Conservation (phyloP, 2,329 filamentous ascomycete species). For the Apiospora pterosperma region DNA sequence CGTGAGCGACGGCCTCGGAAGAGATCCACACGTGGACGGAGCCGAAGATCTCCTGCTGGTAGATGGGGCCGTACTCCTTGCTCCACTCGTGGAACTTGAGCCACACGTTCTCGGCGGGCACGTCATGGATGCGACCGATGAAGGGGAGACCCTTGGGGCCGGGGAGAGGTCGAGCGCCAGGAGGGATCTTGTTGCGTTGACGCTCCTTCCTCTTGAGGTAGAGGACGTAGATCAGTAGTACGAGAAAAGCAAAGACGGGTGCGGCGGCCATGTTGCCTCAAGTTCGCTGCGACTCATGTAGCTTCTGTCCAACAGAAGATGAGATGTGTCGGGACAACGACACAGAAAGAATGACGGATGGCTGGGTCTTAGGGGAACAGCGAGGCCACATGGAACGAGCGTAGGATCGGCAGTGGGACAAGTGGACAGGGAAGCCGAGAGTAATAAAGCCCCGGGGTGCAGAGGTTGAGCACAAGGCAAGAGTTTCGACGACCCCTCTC, state of each 20-base stretch:
- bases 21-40: slow-evolving; percentile 46
- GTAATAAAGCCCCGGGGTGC: neutral
- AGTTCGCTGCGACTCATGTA: neutral
- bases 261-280: neutral
- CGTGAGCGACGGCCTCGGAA: slow-evolving; percentile 40
- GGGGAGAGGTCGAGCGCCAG: slow-evolving; percentile 20
- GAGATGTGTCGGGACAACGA: neutral
- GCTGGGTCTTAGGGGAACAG: neutral
- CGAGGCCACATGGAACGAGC: neutral
- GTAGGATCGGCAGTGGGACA: neutral
- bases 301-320: neutral
- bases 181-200: slow-evolving; percentile 18
- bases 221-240: slow-evolving; percentile 14
- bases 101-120: slow-evolving; percentile 39
- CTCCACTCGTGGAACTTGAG: slow-evolving; percentile 47
- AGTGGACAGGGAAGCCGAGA: neutral
- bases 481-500: neutral
- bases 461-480: neutral
- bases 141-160: slow-evolving; percentile 33
- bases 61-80: slow-evolving; percentile 43
- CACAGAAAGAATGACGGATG: neutral
- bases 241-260: neutral
- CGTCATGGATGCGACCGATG: slow-evolving; percentile 42
- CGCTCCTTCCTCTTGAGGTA: slow-evolving; percentile 13
- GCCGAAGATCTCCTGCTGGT: slow-evolving; percentile 43